Evolutionary conservation across 1,139 yeast genomes (phyloP), one percentile per base, ranked within the genome.

Genomic region (Hansenula lynferdii): DNA sequence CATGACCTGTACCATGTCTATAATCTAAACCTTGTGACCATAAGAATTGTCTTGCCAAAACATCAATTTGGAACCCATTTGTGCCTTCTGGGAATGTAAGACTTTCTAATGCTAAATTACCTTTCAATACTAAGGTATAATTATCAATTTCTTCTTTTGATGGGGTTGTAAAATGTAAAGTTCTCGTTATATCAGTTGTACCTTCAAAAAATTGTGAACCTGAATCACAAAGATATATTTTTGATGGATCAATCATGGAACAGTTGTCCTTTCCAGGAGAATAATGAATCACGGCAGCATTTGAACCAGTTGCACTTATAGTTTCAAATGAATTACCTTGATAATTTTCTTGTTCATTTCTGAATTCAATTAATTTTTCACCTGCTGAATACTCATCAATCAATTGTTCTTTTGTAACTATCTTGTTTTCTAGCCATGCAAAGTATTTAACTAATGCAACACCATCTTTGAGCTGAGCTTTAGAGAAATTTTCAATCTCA

Each of bases 1-100:
- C 98, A 61, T 94, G 99, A 2, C 97, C 94, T 1, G 98, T 94
- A 23, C 98, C 97, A 60, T 94, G 99, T 39, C 84, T 79, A 62
- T 92, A 94, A 62, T 94, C 97, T 40, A 92, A 69, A 2, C 97
- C 97, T 38, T 78, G 62, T 28, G 72, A 64, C 98, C 98, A 92
- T 51, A 94, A 69, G 57, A 61, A 76, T 63, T 90, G 97, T 57
- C 99, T 80, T 1, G 98, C 98, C 42, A 90, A 69, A 2, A 82
- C 72, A 58, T 94, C 99, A 41, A 94, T 75, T 61, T 77, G 76
- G 53, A 74, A 77, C 3, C 98, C 98, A 18, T 86, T 77, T 6
- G 95, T 82, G 26, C 89, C 85, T 54, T 82, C 86, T 2, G 98
- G 98, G 67, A 94, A 87, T 33, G 77, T 77, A 39, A 86, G 69